Evolutionary conservation across 2,329 filamentous ascomycete species (phyloP).

Genomic region (Fusarium phyllophilum): DNA sequence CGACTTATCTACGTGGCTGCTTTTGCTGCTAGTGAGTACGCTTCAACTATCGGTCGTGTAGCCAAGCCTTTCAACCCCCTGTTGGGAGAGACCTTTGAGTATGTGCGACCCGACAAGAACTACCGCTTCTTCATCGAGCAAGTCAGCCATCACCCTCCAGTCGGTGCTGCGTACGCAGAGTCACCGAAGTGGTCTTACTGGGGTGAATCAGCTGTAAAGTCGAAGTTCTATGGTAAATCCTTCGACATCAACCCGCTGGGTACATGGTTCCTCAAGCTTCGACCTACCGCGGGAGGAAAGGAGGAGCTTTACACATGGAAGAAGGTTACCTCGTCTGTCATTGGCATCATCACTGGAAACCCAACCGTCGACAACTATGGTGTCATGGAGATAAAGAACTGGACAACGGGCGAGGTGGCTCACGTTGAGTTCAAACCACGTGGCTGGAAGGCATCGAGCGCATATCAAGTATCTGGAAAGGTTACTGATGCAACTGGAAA

Average conservation of each 20-base stretch:
- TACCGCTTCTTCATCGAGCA: slow-evolving; percentile 99
- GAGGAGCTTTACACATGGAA: slow-evolving; percentile 98
- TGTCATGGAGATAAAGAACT: slow-evolving; percentile 96
- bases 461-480: slow-evolving; percentile 88
- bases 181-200: slow-evolving; percentile 96
- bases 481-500: slow-evolving; percentile 82
- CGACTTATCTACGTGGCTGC: slow-evolving; percentile 94
- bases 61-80: slow-evolving; percentile 98
- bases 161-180: slow-evolving; percentile 94
- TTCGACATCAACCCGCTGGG: slow-evolving; percentile 97
- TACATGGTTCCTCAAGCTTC: slow-evolving; percentile 93
- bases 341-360: slow-evolving; percentile 97
- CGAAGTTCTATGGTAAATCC: slow-evolving; percentile 96
- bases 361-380: slow-evolving; percentile 99
- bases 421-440: slow-evolving; percentile 92
- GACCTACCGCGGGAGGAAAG: slow-evolving; percentile 77
- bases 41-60: slow-evolving; percentile 94
- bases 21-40: slow-evolving; percentile 96
- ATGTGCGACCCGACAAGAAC: slow-evolving; percentile 93
- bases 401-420: slow-evolving; percentile 93
- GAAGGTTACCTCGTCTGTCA: slow-evolving; percentile 96
- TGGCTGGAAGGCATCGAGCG: slow-evolving; percentile 94
- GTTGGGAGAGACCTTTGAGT: slow-evolving; percentile 96
- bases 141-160: slow-evolving; percentile 95
- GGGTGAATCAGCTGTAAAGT: slow-evolving; percentile 93